Base-by-base conservation (phyloP, 2,329 filamentous ascomycete genomes). In the Aspergillus sp. region DNA sequence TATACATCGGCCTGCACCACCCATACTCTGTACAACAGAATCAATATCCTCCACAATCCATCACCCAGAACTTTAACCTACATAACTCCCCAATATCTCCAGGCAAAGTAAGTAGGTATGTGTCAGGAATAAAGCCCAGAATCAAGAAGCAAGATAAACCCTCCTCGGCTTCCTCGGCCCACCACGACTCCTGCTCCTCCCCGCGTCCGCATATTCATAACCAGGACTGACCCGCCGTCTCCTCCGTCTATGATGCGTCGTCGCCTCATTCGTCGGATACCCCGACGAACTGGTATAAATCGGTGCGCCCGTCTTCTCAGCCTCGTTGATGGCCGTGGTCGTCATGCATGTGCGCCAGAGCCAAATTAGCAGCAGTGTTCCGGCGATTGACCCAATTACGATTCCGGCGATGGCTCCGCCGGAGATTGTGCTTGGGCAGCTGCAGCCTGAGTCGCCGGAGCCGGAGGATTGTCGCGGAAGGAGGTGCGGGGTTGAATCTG, bases 321-420 rank as follows among this genome's bases (percentile, higher is more conserved):
- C 62, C 49, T 60, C 64, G 20, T 49, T 17, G 20, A 56, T 18
- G 3, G 39, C 26, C 7, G 9, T 8, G 4, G 38, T 32, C 8
- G 68, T 48, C 17, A 57, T 55, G 41, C 68, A 72, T 6, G 69
- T 26, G 17, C 66, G 65, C 59, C 69, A 69, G n/a, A 76, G 63
- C 74, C 74, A 76, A 5, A 72, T 57, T 5, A 76, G 51, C 4
- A 76, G 59, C 2, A 75, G 64, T 0, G 70, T 72, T 7, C 72
- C 74, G 4, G 66, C 70, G 38, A 76, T 73, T n/a, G 70, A 68
- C 11, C 74, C 74, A 49, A 76, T 66, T 17, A 76, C 73, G 48
- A 76, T 76, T 9, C 74, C 74, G 0, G 73, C 74, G 26, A 76
- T 72, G 4, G 60, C 72, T 1, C 74, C 74, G 15, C 71, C 65